Conservation (phyloP, 106 monocot species). For the Gastrodia elata region DNA sequence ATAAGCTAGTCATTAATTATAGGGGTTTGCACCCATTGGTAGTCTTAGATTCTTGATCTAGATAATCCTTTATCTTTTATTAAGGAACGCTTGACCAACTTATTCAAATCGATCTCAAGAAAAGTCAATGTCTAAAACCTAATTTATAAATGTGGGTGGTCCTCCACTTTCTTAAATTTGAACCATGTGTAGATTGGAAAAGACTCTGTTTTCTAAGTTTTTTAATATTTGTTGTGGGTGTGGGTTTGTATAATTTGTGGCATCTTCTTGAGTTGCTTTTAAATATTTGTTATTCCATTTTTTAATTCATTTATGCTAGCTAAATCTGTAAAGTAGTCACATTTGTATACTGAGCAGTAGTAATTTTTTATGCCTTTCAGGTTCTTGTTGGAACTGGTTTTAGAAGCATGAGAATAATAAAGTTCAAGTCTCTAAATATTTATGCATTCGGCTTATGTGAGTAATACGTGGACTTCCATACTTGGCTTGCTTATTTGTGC, state of each 20-base stretch:
- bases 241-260: neutral
- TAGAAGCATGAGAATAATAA: conserved; percentile 72
- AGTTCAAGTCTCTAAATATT: conserved; percentile 66
- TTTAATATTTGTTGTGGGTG: neutral
- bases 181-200: too few relatives aligned
- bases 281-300: neutral
- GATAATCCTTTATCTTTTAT: too few relatives aligned
- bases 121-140: too few relatives aligned
- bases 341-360: neutral
- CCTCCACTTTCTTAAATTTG: too few relatives aligned
- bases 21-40: too few relatives aligned
- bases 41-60: too few relatives aligned
- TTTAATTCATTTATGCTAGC: neutral
- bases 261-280: neutral
- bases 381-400: conserved; percentile 92
- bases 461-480: conserved; percentile 12
- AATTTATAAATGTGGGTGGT: too few relatives aligned
- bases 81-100: too few relatives aligned
- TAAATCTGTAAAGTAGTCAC: neutral
- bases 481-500: conserved; percentile 2
- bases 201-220: too few relatives aligned
- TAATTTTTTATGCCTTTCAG: conserved; percentile 32
- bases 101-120: too few relatives aligned
- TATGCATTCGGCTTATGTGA: conserved; percentile 99
- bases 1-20: too few relatives aligned